These are phyloP conservation scores for Laburnicola sp. DNA, from an alignment of 2,329 filamentous ascomycete species.

Conservation along the genomic window DNA sequence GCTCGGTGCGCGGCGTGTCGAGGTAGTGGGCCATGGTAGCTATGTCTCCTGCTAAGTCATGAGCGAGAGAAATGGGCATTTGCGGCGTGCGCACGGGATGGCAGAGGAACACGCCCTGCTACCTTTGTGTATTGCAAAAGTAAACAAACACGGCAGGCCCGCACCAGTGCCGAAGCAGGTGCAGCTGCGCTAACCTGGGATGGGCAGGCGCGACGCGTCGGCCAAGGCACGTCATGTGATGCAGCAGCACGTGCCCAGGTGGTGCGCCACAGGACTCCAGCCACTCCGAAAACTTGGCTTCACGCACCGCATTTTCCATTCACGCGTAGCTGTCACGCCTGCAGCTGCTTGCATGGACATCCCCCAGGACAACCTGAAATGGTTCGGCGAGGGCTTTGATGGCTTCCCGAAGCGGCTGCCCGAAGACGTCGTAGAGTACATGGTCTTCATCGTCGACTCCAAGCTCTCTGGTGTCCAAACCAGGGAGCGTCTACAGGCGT, in stretches of 20 bases:
- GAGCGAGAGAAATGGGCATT: conserved; percentile 31
- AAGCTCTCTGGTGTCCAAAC: conserved; percentile 58
- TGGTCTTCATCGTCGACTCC: conserved; percentile 70
- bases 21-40: conserved; percentile 57
- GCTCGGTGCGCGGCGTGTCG: conserved; percentile 83
- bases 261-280: neutral
- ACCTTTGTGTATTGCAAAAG: conserved; percentile 11
- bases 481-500: conserved; percentile 67
- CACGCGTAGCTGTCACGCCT: neutral
- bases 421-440: conserved; percentile 86
- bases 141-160: conserved; percentile 16
- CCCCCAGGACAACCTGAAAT: conserved; percentile 61
- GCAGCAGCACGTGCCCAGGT: too few relatives aligned
- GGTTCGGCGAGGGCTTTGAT: conserved; percentile 67
- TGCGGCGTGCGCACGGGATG: conserved; percentile 8
- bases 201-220: conserved; percentile 18
- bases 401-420: conserved; percentile 69
- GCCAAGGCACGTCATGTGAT: neutral
- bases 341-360: conserved; percentile 34
- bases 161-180: conserved; percentile 5
- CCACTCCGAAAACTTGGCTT: neutral
- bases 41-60: conserved; percentile 31
- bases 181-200: conserved; percentile 15
- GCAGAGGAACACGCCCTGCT: neutral
- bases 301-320: neutral